Evolutionary conservation across 805 yeast genomes (phyloP).

Genomic region (Candida pseudoglaebosa): DNA sequence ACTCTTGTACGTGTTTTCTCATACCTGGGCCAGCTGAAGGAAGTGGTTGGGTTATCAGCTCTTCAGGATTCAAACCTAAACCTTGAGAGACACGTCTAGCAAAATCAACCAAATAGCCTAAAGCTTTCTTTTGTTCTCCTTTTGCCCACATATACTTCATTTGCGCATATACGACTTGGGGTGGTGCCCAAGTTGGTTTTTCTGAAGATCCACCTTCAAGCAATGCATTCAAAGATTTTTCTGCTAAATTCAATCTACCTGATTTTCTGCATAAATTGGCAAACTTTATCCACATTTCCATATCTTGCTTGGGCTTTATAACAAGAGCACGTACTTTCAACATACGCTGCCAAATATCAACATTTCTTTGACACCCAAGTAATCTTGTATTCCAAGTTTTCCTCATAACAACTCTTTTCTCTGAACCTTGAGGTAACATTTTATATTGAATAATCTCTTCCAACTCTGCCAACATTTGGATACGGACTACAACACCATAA

Average conservation of each 20-base stretch:
- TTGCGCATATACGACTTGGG: slow-evolving; percentile 96
- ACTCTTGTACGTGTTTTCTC: slow-evolving; percentile 72
- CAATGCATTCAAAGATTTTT: slow-evolving; percentile 78
- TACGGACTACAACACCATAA: slow-evolving; percentile 92
- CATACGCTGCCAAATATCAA: slow-evolving; percentile 98
- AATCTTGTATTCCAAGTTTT: slow-evolving; percentile 92
- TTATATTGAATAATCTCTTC: slow-evolving; percentile 93
- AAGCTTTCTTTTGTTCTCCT: slow-evolving; percentile 83
- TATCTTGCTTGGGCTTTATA: slow-evolving; percentile 90
- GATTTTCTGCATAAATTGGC: slow-evolving; percentile 94
- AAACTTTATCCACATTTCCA: slow-evolving; percentile 97
- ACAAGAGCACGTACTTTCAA: slow-evolving; percentile 89
- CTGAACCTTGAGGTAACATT: slow-evolving; percentile 77
- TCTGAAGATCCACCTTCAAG: slow-evolving; percentile 69
- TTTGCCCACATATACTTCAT: slow-evolving; percentile 96
- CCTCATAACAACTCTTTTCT: slow-evolving; percentile 71
- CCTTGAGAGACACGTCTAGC: slow-evolving; percentile 88
- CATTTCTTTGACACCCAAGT: slow-evolving; percentile 92
- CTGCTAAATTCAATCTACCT: slow-evolving; percentile 88
- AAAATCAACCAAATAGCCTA: slow-evolving; percentile 80
- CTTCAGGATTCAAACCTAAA: slow-evolving; percentile 80
- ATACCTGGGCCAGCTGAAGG: slow-evolving; percentile 72
- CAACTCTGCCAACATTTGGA: slow-evolving; percentile 94
- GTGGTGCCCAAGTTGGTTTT: slow-evolving; percentile 77
- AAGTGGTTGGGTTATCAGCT: slow-evolving; percentile 78